phyloP scores from a whole-genome alignment of 192 early-diverging fungal genomes.

The Coemansia sp. region DNA sequence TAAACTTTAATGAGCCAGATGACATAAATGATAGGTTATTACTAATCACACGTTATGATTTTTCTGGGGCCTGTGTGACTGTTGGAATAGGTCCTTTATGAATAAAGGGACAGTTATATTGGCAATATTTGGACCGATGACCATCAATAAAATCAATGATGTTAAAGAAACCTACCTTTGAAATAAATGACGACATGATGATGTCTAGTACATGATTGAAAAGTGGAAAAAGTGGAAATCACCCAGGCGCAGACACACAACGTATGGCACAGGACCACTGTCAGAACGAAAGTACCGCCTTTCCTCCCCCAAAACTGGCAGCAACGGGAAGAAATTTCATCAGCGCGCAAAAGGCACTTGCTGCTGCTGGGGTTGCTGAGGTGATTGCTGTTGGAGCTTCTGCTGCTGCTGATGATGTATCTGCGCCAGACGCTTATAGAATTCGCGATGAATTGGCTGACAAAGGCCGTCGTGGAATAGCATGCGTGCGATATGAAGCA shows the following conservation, averaged over 20 bases:
- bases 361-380: conserved; percentile 10
- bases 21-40: too few relatives aligned
- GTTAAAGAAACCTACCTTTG: background rate
- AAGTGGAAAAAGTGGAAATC: background rate
- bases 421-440: conserved; percentile 48
- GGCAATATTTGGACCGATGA: background rate
- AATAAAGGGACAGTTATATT: background rate
- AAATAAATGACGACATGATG: background rate
- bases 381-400: conserved; percentile 14
- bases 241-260: background rate
- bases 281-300: background rate
- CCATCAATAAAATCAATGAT: background rate
- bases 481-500: conserved; percentile 51
- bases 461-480: conserved; percentile 54
- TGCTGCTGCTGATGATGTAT: conserved; percentile 52
- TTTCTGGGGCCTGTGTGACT: too few relatives aligned
- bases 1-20: too few relatives aligned
- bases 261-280: background rate
- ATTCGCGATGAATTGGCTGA: conserved; percentile 52
- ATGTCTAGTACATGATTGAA: background rate
- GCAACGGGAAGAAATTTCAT: background rate
- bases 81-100: background rate
- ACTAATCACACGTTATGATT: too few relatives aligned
- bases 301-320: background rate
- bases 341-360: conserved; percentile 22